A percentile compares a stretch with the other conserved stretches of the same genome.
phyloP scores from a whole-genome alignment of 78 protist species.

The Goniomonas avonlea region DNA sequence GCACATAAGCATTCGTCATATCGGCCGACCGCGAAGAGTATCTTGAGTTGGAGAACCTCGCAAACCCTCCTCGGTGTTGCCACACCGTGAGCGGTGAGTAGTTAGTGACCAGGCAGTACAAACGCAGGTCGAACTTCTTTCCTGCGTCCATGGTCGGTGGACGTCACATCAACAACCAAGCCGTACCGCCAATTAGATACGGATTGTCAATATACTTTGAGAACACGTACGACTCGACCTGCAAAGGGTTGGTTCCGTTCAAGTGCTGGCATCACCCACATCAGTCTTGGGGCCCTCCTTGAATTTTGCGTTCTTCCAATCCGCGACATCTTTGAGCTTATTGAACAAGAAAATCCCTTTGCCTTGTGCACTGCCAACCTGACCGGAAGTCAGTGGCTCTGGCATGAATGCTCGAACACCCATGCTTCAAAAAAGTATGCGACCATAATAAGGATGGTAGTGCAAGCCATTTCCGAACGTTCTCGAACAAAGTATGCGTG shows the following conservation, averaged over 20 bases:
- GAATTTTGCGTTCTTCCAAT: constrained; percentile 56
- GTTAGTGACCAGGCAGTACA: constrained; percentile 42
- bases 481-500: constrained; percentile 6
- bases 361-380: constrained; percentile 41
- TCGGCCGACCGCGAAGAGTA: background rate
- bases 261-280: no score
- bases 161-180: no score
- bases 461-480: background rate
- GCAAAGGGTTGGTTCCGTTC: no score
- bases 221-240: constrained; percentile 30
- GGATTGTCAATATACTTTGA: constrained; percentile 55
- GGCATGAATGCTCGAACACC: background rate
- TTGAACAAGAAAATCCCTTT: constrained; percentile 80
- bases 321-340: constrained; percentile 55
- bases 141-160: no score
- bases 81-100: constrained; percentile 30
- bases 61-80: constrained; percentile 26
- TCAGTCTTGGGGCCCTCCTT: no score
- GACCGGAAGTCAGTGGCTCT: background rate
- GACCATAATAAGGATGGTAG: background rate
- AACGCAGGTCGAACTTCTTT: constrained; percentile 56
- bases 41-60: constrained; percentile 32
- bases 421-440: no score
- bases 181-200: constrained; percentile 51
- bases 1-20: constrained; percentile 41